Evolutionary conservation across 2,329 filamentous ascomycete genomes (phyloP), one percentile per base, ranked within the genome.

Genomic region (Diaporthe vexans): DNA sequence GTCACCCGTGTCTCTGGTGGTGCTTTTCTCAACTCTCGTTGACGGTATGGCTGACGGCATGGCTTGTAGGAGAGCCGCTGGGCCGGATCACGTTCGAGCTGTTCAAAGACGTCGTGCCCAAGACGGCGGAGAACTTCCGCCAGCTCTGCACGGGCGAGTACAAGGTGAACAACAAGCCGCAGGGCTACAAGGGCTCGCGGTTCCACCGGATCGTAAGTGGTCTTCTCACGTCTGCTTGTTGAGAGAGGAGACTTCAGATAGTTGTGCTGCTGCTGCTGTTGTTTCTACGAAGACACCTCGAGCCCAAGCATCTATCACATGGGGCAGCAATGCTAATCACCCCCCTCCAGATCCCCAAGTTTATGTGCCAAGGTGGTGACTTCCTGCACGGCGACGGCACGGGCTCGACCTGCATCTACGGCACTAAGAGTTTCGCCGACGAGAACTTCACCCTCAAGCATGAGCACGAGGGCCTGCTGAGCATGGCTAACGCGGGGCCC

Each of bases 291-390:
- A 4, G 17, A 21, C 24, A 17, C 15, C 24, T 13, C 2, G 15
- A n/a, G 24, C n/a, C n/a, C n/a, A n/a, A n/a, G n/a, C n/a, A n/a
- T n/a, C n/a, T n/a, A n/a, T n/a, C n/a, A n/a, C n/a, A n/a, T n/a
- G n/a, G n/a, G n/a, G n/a, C n/a, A n/a, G n/a, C n/a, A n/a, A n/a
- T 10, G 26, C 33, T 51, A 69, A 48, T 24, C 40, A 59, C 17
- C 15, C 7, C 9, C 9, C 9, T 40, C 37, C 70, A 97, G 94
- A 98, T 98, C 83, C 94, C 94, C 85, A 94, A 94, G 80, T 98
- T 98, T 86, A 98, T 98, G 96, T 94, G 97, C 80, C 97, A 99
- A 84, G 96, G 96, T 59, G 97, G 97, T 71, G 97, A 99, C 84
- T 98, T 98, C 83, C 87, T 98, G 76, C 95, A 98, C 80, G 94